Percentiles rank a stretch among this genome's conserved stretches.
These are phyloP conservation scores for Diaporthe amygdali DNA, from an alignment of 2,329 filamentous ascomycete species.

Conservation along the genomic window DNA sequence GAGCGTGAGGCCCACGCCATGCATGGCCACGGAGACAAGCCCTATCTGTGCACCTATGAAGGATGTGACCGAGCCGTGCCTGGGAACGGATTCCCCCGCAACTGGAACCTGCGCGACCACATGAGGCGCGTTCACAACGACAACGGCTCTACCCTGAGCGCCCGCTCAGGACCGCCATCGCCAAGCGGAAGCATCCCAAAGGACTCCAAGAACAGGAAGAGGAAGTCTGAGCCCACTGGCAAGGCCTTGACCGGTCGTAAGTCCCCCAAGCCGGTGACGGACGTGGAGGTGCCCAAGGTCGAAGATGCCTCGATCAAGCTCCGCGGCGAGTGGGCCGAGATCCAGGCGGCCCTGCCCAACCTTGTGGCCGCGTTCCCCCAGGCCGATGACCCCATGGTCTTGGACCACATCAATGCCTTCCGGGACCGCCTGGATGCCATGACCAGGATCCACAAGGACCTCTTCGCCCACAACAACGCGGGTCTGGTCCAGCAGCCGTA, in stretches of 20 bases:
- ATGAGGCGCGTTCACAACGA: slow-evolving; percentile 92
- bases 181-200: slow-evolving; percentile 33
- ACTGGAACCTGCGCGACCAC: slow-evolving; percentile 96
- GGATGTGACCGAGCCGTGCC: slow-evolving; percentile 83
- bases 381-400: slow-evolving; percentile 57
- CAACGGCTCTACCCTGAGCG: slow-evolving; percentile 44
- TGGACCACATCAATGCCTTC: slow-evolving; percentile 58
- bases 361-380: slow-evolving; percentile 57
- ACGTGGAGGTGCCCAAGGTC: slow-evolving; percentile 38
- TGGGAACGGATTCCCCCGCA: slow-evolving; percentile 89
- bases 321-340: slow-evolving; percentile 63
- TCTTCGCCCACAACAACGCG: slow-evolving; percentile 39
- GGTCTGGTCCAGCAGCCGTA: slow-evolving; percentile 37
- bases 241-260: slow-evolving; percentile 51
- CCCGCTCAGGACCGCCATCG: slow-evolving; percentile 30
- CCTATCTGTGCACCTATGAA: slow-evolving; percentile 85
- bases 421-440: slow-evolving; percentile 57
- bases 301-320: slow-evolving; percentile 46
- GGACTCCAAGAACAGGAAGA: slow-evolving; percentile 59
- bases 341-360: slow-evolving; percentile 67
- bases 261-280: slow-evolving; percentile 39
- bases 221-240: slow-evolving; percentile 59
- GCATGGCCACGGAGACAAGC: slow-evolving; percentile 92
- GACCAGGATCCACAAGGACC: slow-evolving; percentile 53
- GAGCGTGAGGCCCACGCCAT: slow-evolving; percentile 95